phyloP scores from a whole-genome alignment of 139 green algal species.

The Chlorella sp. region DNA sequence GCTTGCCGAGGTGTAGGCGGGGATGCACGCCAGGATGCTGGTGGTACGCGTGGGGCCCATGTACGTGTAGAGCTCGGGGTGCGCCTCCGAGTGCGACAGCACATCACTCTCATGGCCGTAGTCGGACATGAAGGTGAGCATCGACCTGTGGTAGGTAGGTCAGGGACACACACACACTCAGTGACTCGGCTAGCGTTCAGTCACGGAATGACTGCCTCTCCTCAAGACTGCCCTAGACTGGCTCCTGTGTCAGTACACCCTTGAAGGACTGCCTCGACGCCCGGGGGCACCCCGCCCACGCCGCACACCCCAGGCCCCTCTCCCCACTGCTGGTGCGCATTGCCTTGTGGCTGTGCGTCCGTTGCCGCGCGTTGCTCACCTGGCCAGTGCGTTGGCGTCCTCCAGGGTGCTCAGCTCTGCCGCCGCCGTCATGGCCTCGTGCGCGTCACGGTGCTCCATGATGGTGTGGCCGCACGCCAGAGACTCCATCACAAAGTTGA shows the following conservation, averaged over 20 bases:
- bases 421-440: slow-evolving; percentile 63
- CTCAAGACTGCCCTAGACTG: no score
- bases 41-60: slow-evolving; percentile 57
- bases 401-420: slow-evolving; percentile 68
- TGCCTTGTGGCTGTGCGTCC: no score
- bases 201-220: no score
- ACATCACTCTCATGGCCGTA: slow-evolving; percentile 63
- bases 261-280: not conserved
- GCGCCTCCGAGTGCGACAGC: slow-evolving; percentile 39
- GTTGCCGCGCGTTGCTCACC: no score
- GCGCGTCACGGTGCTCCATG: slow-evolving; percentile 47
- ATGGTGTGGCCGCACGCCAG: slow-evolving; percentile 88
- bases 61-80: slow-evolving; percentile 5
- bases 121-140: slow-evolving; percentile 88
- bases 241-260: no score
- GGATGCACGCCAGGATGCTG: slow-evolving; percentile 89
- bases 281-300: not conserved
- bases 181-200: no score
- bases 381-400: slow-evolving; percentile 71
- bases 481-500: slow-evolving; percentile 98
- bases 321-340: no score
- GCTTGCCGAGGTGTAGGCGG: slow-evolving; percentile 44
- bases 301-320: not conserved
- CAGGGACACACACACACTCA: no score
- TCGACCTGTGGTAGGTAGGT: slow-evolving; percentile 11